Evolutionary conservation across 192 early-diverging fungal genomes (phyloP), one percentile per base, ranked within the genome.

Genomic region (Geranomyces variabilis): DNA sequence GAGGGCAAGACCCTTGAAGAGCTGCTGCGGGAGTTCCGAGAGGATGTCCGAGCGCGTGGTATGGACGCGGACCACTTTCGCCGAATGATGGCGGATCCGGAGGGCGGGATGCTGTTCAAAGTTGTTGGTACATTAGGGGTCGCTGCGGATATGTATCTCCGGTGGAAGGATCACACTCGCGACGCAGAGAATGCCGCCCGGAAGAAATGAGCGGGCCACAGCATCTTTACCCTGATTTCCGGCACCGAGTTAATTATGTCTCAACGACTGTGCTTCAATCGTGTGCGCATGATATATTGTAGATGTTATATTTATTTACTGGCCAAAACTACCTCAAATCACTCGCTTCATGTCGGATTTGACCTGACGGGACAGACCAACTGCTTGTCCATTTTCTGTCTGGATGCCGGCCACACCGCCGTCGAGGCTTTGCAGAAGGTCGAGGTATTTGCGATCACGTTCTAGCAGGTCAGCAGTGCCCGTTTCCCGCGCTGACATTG

Each of bases 261-360:
- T n/a, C n/a, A n/a, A n/a, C n/a, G n/a, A n/a, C n/a, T n/a, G n/a
- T n/a, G n/a, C n/a, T n/a, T n/a, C n/a, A n/a, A n/a, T n/a, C n/a
- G n/a, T n/a, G n/a, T n/a, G n/a, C n/a, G n/a, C n/a, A n/a, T n/a
- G n/a, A n/a, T n/a, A n/a, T n/a, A n/a, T n/a, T n/a, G n/a, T n/a
- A n/a, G n/a, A n/a, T n/a, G n/a, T n/a, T n/a, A n/a, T 6, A 17
- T 24, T 53, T 3, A 26, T 26, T 53, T 53, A n/a, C 51, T 53
- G 6, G 17, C 0, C 10, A 9, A 41, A 21, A 2, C 22, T 0
- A 10, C 22, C 51, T 67, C 46, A 74, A 30, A 74, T 74, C 5
- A 74, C 71, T 29, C 71, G 17, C 71, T 74, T 74, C 71, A 74
- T 74, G 55, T 74, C 71, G n/a, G 63, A 33, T 53, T 59, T 66